Evolutionary conservation across 179 eudicot genomes (phyloP).

Genomic region (Silene coronaria): DNA sequence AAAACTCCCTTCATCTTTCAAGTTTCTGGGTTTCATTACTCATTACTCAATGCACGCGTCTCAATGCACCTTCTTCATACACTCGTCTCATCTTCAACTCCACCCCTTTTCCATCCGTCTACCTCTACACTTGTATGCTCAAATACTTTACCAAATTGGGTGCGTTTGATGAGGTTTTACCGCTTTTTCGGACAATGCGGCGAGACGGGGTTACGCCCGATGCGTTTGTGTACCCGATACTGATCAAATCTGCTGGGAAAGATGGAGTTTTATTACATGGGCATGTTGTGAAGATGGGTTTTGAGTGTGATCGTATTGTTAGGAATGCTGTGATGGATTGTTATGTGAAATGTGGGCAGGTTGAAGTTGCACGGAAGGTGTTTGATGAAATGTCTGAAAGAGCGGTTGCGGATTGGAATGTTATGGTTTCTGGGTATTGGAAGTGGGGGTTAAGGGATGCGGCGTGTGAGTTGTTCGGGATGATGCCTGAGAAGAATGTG

Average conservation of each 20-base stretch:
- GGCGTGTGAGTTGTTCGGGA: conserved; percentile 41
- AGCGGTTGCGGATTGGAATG: conserved; percentile 50
- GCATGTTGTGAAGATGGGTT: conserved; percentile 44
- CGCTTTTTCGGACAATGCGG: conserved; percentile 35
- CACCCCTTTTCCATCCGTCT: conserved; percentile 23
- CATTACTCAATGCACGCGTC: conserved; percentile 42
- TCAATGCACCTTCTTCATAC: conserved; percentile 38
- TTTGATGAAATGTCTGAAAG: conserved; percentile 61
- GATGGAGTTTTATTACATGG: conserved; percentile 38
- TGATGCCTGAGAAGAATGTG: conserved; percentile 50
- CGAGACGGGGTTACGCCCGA: conserved; percentile 28
- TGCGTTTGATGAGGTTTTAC: conserved; percentile 26
- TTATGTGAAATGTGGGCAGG: conserved; percentile 44
- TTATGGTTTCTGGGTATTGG: conserved; percentile 64
- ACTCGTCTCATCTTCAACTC: conserved; percentile 37
- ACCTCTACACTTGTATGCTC: conserved; percentile 46
- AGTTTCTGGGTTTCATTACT: conserved; percentile 44
- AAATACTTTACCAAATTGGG: conserved; percentile 33
- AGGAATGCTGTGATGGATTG: conserved; percentile 42
- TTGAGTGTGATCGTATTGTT: conserved; percentile 27
- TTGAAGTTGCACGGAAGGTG: conserved; percentile 45
- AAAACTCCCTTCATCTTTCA: conserved; percentile 28
- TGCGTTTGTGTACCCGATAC: conserved; percentile 40
- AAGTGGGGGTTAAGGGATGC: conserved; percentile 43
- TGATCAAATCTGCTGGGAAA: conserved; percentile 53